A percentile compares a stretch with the other conserved stretches of the same genome.
Evolutionary conservation across 176 grass and related monocot genomes (phyloP).

Genomic region (Echinochloa phyllopogon): DNA sequence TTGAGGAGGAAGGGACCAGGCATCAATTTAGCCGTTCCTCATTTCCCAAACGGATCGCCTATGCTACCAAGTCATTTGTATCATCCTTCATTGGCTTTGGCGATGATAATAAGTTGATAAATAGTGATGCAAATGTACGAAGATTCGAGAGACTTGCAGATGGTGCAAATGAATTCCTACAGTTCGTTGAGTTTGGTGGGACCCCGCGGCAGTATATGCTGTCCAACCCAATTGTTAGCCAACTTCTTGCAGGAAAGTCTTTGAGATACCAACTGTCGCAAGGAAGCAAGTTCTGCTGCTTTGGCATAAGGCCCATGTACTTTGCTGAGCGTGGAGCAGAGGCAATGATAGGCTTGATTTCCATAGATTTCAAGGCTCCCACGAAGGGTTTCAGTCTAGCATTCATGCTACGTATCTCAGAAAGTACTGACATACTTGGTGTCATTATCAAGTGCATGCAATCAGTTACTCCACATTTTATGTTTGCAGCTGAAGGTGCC

Average conservation of each 20-base stretch:
- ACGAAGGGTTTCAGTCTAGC: background rate
- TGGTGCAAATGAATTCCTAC: no score
- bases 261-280: background rate
- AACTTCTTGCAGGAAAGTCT: slow-evolving; percentile 28
- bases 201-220: background rate
- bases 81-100: no score
- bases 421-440: slow-evolving; percentile 24
- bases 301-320: background rate
- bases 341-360: background rate
- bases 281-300: background rate
- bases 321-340: slow-evolving; percentile 17
- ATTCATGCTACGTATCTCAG: slow-evolving; percentile 16
- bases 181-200: background rate
- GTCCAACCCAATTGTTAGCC: slow-evolving; percentile 20
- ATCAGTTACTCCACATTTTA: background rate
- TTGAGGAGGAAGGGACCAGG: no score
- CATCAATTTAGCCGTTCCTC: no score
- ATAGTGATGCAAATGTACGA: no score
- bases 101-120: no score
- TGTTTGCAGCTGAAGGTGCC: background rate
- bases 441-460: slow-evolving; percentile 13
- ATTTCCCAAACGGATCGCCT: no score
- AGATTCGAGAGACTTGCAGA: no score
- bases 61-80: no score
- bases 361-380: background rate